Evolutionary conservation across 108 stramenopile genomes (phyloP), one percentile per base, ranked within the genome.

Genomic region (Seminavis robusta): DNA sequence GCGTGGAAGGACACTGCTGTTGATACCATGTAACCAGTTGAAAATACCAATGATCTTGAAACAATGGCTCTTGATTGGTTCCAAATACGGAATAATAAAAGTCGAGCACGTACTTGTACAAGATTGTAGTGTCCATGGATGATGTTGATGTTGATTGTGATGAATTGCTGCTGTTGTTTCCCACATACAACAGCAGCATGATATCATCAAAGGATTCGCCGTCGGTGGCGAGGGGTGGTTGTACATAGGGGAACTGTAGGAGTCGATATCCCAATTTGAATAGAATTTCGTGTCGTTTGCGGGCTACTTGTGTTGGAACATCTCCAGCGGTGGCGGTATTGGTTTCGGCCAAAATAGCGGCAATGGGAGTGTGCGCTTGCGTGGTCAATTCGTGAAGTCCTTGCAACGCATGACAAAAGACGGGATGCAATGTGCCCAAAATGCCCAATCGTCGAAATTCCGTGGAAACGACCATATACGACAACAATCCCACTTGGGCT

Each of bases 21-120:
- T 45, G 30, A 47, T 37, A 65, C 52, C 53, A 65, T 4, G 47
- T 17, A 6, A 45, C 33, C 6, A 65, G 33, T 29, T 27, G 19
- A 15, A 37, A 65, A 45, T 46, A 65, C 46, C 53, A 47, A 55
- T 54, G 42, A 7, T 55, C 17, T 6, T 39, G 39, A 25, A 29
- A 54, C 8, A 8, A 23, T 8, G 9, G 11, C 45, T 61, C 41
- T 3, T 15, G 21, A 10, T 73, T 60, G 27, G 71, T 58, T 30
- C 73, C 70, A 47, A 71, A 76, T 13, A 76, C 74, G 32, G 61
- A 73, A 37, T 60, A 57, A 40, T 71, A 75, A 50, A 80, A 80
- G 29, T 80, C 79, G 10, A 67, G 46, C 5, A 80, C 67, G 21
- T 53, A 80, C 11, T 54, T 23, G 50, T 68, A 76, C 27, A 75